Conservation (phyloP, 2,329 filamentous ascomycete genomes). For the Xylaria sp. region DNA sequence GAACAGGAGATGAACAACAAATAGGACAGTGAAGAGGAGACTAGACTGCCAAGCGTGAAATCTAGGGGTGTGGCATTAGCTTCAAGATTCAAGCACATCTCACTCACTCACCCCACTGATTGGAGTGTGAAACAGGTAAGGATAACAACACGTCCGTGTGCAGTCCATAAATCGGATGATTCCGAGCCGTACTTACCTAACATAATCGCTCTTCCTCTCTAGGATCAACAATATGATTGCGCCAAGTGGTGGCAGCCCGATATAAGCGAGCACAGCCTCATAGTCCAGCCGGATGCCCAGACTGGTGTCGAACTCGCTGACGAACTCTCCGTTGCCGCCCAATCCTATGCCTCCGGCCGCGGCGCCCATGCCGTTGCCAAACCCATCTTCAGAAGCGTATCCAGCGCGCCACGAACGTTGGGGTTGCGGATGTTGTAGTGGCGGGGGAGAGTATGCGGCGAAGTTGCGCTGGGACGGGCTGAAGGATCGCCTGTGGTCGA, state of each 20-base stretch:
- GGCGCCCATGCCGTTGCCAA: slow-evolving; percentile 33
- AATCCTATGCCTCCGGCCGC: slow-evolving; percentile 29
- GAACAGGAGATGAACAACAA: slow-evolving; percentile 86
- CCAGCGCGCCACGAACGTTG: slow-evolving; percentile 64
- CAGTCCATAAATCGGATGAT: background rate
- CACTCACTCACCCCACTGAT: background rate
- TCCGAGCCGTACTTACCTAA: slow-evolving; percentile 69
- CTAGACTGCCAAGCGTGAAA: slow-evolving; percentile 98
- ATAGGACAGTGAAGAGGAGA: slow-evolving; percentile 78
- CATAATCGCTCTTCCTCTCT: slow-evolving; percentile 97
- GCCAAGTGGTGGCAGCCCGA: slow-evolving; percentile 85
- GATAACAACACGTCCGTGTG: background rate
- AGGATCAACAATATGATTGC: slow-evolving; percentile 84
- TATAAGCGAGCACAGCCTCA: slow-evolving; percentile 90
- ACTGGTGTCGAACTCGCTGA: slow-evolving; percentile 83
- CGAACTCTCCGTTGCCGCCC: slow-evolving; percentile 53
- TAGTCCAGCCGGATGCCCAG: slow-evolving; percentile 87
- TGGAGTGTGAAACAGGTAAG: background rate
- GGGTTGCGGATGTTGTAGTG: slow-evolving; percentile 65
- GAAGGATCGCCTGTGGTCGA: slow-evolving; percentile 64
- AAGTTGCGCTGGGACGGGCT: slow-evolving; percentile 56
- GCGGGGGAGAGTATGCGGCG: slow-evolving; percentile 59
- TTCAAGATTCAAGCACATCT: background rate
- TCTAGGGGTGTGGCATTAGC: slow-evolving; percentile 57
- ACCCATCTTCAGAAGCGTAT: slow-evolving; percentile 47